A percentile compares a stretch with the other conserved stretches of the same genome.
Conservation (phyloP, 257 asterid genomes). For the Solanum medicagineum region DNA sequence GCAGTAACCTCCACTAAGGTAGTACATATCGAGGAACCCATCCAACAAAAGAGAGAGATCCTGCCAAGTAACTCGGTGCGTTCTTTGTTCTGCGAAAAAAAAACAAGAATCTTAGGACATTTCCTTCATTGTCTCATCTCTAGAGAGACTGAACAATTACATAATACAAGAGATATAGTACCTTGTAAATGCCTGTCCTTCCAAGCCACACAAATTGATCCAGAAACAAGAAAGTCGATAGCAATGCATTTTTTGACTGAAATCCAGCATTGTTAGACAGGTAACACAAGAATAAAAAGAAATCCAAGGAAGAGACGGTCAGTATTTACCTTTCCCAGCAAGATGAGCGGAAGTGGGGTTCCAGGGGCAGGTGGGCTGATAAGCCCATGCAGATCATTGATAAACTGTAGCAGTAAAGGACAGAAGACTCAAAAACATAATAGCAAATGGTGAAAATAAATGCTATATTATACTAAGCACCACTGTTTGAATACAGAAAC, state of each 20-base stretch:
- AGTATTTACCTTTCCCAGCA: slow-evolving; percentile 71
- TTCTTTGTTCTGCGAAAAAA: slow-evolving; percentile 60
- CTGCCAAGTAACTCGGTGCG: slow-evolving; percentile 68
- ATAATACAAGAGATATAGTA: neutral
- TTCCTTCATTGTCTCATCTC: neutral
- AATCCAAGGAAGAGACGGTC: neutral
- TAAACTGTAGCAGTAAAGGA: slow-evolving; percentile 37
- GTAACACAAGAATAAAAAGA: neutral
- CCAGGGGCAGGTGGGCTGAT: slow-evolving; percentile 77
- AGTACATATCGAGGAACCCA: slow-evolving; percentile 65
- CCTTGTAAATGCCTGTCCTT: slow-evolving; percentile 92
- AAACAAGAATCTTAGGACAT: neutral
- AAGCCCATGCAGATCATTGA: slow-evolving; percentile 88
- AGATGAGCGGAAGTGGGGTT: slow-evolving; percentile 76
- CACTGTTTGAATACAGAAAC: neutral
- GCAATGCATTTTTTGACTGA: slow-evolving; percentile 86
- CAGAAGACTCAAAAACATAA: neutral
- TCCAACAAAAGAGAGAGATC: slow-evolving; percentile 86
- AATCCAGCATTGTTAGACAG: slow-evolving; percentile 3
- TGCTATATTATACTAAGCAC: neutral
- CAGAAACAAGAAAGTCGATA: slow-evolving; percentile 81
- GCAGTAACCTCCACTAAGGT: slow-evolving; percentile 66
- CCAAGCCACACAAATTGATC: slow-evolving; percentile 95
- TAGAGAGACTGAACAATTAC: neutral
- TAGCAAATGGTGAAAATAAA: neutral